Conservation (phyloP, 78 protist species). For the slime mould (Dictyostelium discoideum) region DNA sequence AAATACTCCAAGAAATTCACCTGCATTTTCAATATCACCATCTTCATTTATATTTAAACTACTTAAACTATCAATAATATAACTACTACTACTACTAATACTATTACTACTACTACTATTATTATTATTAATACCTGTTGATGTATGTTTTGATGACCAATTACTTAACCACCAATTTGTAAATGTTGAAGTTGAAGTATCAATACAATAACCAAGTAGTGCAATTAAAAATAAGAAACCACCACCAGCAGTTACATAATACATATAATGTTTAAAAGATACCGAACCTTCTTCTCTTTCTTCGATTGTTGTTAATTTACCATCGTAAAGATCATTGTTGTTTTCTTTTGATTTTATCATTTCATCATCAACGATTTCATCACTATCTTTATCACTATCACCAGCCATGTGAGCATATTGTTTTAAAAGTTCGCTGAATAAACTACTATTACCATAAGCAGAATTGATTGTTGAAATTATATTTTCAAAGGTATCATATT, state of each 20-base stretch:
- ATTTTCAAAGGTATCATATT: conserved; percentile 25
- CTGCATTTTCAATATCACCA: background rate
- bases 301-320: conserved; percentile 21
- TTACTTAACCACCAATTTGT: conserved; percentile 61
- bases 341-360: conserved; percentile 55
- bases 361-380: conserved; percentile 16
- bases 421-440: background rate
- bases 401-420: background rate
- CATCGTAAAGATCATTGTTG: conserved; percentile 35
- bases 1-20: conserved; percentile 2
- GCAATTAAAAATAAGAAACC: background rate
- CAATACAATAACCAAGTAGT: background rate
- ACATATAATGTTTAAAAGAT: background rate
- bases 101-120: background rate
- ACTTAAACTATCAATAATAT: background rate
- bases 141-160: conserved; percentile 24
- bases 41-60: background rate
- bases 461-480: background rate
- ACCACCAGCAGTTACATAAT: conserved; percentile 53
- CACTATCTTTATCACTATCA: background rate
- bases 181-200: background rate
- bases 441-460: background rate
- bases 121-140: background rate
- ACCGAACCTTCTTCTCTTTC: conserved; percentile 72
- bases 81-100: background rate